Evolutionary conservation across 2,329 filamentous ascomycete genomes (phyloP).

Genomic region (Chalaropsis ovoidea): DNA sequence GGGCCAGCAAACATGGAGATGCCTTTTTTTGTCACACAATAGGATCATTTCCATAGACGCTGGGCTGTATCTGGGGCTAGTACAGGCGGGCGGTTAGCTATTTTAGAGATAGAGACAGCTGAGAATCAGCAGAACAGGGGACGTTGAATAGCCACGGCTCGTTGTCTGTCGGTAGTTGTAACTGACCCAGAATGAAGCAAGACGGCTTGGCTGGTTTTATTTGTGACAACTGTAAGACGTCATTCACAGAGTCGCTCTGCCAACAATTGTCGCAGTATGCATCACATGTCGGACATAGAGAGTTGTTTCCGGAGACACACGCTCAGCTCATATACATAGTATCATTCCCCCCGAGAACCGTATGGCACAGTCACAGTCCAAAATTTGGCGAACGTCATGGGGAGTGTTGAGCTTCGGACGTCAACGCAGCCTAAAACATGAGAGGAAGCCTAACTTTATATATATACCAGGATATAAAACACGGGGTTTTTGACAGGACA

Average conservation of each 20-base stretch:
- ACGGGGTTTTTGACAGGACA: background rate
- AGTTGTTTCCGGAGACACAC: background rate
- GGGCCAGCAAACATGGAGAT: background rate
- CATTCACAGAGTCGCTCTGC: too few species aligned
- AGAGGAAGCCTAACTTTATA: background rate
- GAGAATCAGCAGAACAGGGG: background rate
- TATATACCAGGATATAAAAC: background rate
- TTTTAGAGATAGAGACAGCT: background rate
- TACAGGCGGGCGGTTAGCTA: background rate
- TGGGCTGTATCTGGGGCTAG: background rate
- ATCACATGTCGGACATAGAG: background rate
- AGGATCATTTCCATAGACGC: background rate
- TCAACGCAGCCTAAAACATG: background rate
- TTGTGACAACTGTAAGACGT: too few species aligned
- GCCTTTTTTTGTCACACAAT: background rate
- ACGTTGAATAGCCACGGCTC: too few species aligned
- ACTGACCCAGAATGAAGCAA: too few species aligned
- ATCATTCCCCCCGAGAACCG: background rate
- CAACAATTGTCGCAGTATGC: background rate
- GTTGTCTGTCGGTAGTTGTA: too few species aligned
- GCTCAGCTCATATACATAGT: background rate
- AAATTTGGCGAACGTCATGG: background rate
- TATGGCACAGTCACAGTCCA: constrained; percentile 6
- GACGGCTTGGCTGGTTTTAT: too few species aligned
- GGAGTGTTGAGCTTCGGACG: background rate